Conservation (phyloP, 768 basidiomycete genomes). For the Lactifluus echinatus region DNA sequence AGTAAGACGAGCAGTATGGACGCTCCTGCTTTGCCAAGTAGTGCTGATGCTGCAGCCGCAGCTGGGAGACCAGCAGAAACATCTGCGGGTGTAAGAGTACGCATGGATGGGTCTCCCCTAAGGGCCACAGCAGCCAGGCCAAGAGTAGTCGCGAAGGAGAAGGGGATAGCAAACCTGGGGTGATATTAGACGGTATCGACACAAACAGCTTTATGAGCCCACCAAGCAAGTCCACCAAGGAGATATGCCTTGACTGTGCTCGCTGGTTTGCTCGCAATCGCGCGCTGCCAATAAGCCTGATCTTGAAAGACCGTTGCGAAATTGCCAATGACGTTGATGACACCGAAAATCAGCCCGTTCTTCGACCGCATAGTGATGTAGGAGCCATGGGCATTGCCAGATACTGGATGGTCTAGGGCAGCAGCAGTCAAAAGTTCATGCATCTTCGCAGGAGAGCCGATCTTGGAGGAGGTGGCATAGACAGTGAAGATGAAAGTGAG, state of each 20-base stretch:
- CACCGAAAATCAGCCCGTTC: constrained; percentile 54
- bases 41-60: constrained; percentile 71
- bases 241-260: constrained; percentile 89
- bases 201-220: constrained; percentile 14
- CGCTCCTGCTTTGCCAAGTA: constrained; percentile 75
- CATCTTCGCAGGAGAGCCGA: constrained; percentile 74
- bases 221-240: constrained; percentile 85
- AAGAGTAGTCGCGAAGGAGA: constrained; percentile 78
- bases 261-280: constrained; percentile 77
- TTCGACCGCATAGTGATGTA: constrained; percentile 60
- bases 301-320: constrained; percentile 59
- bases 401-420: constrained; percentile 47
- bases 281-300: constrained; percentile 79
- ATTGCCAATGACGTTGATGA: constrained; percentile 84
- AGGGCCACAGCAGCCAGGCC: constrained; percentile 86
- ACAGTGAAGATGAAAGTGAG: constrained; percentile 68
- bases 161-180: constrained; percentile 73
- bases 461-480: constrained; percentile 69
- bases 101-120: constrained; percentile 48
- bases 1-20: constrained; percentile 70
- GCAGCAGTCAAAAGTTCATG: constrained; percentile 65
- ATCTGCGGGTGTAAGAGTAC: constrained; percentile 44
- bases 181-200: neutral
- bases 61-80: constrained; percentile 87
- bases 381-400: constrained; percentile 77